phyloP scores from a whole-genome alignment of 495 filamentous ascomycete genomes.

The Aspergillus conjunctus region DNA sequence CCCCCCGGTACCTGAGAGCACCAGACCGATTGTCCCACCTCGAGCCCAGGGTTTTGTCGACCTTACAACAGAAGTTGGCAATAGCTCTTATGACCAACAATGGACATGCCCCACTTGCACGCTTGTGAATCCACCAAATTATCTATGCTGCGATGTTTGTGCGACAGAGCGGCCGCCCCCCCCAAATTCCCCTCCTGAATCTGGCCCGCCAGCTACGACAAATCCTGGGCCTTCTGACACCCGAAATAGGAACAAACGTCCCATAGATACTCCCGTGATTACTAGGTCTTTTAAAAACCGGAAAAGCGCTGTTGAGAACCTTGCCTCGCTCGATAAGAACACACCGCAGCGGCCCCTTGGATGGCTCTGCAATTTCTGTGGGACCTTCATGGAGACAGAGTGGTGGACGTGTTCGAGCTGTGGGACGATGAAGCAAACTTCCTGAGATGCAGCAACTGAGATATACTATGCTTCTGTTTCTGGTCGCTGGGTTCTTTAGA shows the following conservation, averaged over 20 bases:
- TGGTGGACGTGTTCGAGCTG: slow-evolving; percentile 81
- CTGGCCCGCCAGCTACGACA: slow-evolving; percentile 17
- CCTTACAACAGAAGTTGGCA: slow-evolving; percentile 28
- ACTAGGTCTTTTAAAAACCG: slow-evolving; percentile 39
- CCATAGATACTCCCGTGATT: slow-evolving; percentile 20
- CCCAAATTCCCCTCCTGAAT: slow-evolving; percentile 20
- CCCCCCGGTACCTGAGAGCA: slow-evolving; percentile 26
- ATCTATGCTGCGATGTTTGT: slow-evolving; percentile 78
- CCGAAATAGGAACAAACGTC: slow-evolving; percentile 29
- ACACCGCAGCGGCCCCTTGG: slow-evolving; percentile 51
- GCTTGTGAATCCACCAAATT: slow-evolving; percentile 72
- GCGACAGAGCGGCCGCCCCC: slow-evolving; percentile 60
- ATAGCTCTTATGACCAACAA: slow-evolving; percentile 35
- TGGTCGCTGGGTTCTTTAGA: neutral
- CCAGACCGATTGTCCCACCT: slow-evolving; percentile 20
- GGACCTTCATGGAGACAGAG: slow-evolving; percentile 64
- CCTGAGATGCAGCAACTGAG: slow-evolving; percentile 32
- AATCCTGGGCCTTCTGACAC: slow-evolving; percentile 16
- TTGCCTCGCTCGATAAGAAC: slow-evolving; percentile 41
- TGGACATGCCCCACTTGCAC: slow-evolving; percentile 86
- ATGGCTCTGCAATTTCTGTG: slow-evolving; percentile 72
- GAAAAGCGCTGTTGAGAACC: slow-evolving; percentile 38
- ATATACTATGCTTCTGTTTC: neutral
- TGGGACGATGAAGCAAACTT: slow-evolving; percentile 66
- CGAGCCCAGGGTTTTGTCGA: slow-evolving; percentile 18